Evolutionary conservation across 108 stramenopile species (phyloP), one percentile per base, ranked within the genome.

Genomic region (Stephanodiscus minutulus): DNA sequence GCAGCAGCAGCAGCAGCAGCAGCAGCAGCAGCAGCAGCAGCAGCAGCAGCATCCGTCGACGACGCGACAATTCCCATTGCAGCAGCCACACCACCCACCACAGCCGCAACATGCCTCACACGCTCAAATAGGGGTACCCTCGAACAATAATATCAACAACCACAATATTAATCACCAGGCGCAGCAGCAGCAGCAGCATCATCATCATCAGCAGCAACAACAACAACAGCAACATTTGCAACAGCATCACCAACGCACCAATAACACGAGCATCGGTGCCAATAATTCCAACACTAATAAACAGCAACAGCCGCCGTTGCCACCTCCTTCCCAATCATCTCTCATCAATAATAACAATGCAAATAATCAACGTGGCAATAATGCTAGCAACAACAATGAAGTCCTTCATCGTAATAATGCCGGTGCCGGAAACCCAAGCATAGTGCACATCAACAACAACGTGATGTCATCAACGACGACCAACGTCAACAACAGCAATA

Each of bases 1-100:
- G 44, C 44, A 52, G 37, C 64, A 52, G 47, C 59, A 48, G 47
- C 66, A 17, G 25, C 74, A 21, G 11, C 74, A 66, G 48, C 74
- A 67, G 46, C 74, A 63, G 39, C 48, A 54, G 12, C 41, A 22
- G n/a, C 66, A 68, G 35, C 60, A 52, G 13, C 48, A 61, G 18
- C 35, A 61, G 1, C 61, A 68, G 53, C 67, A 66, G 41, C 59
- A 60, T 20, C 12, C 31, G n/a, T 37, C 58, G 15, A 36, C 35
- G 15, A 35, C 33, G 7, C 29, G 35, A 37, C 68, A 70, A 17
- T 35, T 43, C 7, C 62, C 25, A 18, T 50, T 25, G 41, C 62
- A 27, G n/a, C 72, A 73, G 49, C 29, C 24, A 0, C 70, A 61
- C 6, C 48, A 71, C 22, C 70, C 59, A 22, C 41, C 28, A 2